These are phyloP conservation scores for Graphiopsis chlorocephala DNA, from an alignment of 2,329 filamentous ascomycete species.

Conservation along the genomic window DNA sequence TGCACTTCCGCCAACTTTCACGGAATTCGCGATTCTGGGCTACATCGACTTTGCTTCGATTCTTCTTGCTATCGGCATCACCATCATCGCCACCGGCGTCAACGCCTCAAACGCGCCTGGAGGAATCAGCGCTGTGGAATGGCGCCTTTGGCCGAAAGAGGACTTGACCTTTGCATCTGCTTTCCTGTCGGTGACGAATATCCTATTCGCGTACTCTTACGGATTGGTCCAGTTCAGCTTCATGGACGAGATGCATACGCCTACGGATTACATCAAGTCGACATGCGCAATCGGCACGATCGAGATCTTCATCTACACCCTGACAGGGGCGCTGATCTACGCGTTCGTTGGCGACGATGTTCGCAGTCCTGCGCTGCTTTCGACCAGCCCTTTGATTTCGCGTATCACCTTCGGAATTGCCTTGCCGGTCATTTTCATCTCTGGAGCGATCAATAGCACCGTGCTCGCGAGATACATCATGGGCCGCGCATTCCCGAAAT, in stretches of 20 bases:
- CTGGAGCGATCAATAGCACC: constrained; percentile 85
- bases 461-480: constrained; percentile 89
- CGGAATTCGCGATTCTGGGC: constrained; percentile 74
- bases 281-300: constrained; percentile 87
- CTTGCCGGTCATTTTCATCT: constrained; percentile 89
- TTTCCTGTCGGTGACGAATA: constrained; percentile 93
- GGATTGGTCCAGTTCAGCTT: constrained; percentile 95
- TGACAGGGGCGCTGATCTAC: constrained; percentile 79
- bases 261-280: constrained; percentile 84
- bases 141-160: constrained; percentile 62
- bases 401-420: constrained; percentile 92
- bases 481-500: constrained; percentile 80
- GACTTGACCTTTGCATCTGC: constrained; percentile 76
- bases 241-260: constrained; percentile 86
- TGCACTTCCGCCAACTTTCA: constrained; percentile 83
- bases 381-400: constrained; percentile 71
- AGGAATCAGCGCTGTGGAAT: constrained; percentile 63
- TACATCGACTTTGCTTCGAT: constrained; percentile 89
- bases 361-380: constrained; percentile 86
- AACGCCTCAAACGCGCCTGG: constrained; percentile 49
- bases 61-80: constrained; percentile 77
- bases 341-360: constrained; percentile 85
- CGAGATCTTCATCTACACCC: constrained; percentile 79
- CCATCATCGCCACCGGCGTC: constrained; percentile 71
- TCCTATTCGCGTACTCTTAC: constrained; percentile 71